These are phyloP conservation scores for Mycena floridula DNA, from an alignment of 768 basidiomycete species.

Conservation along the genomic window DNA sequence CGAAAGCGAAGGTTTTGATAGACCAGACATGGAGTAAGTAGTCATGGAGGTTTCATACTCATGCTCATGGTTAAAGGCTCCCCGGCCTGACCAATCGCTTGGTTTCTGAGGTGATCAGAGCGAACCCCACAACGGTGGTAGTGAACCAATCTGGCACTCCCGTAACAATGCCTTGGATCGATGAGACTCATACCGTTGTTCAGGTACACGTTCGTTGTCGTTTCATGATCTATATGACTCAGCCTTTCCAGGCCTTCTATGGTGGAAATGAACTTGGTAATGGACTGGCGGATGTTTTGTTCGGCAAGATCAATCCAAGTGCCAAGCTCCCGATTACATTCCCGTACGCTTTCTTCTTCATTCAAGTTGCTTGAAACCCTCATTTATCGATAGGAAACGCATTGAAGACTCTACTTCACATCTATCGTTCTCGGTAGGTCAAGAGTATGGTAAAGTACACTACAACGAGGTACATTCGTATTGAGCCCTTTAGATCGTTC, in stretches of 20 bases:
- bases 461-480: constrained; percentile 35
- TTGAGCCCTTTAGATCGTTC: constrained; percentile 12
- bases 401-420: constrained; percentile 49
- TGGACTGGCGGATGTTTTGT: constrained; percentile 53
- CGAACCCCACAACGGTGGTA: constrained; percentile 48
- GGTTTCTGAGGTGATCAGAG: constrained; percentile 38
- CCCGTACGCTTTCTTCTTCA: constrained; percentile 30
- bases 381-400: constrained; percentile 27
- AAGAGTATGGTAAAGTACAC: constrained; percentile 36
- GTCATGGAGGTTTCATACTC: background rate
- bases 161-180: constrained; percentile 51
- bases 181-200: constrained; percentile 21
- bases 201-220: too few species aligned
- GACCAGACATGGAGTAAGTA: constrained; percentile 36
- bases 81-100: constrained; percentile 47
- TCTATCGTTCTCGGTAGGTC: constrained; percentile 35
- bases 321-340: constrained; percentile 53
- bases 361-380: background rate
- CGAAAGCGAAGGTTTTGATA: constrained; percentile 60
- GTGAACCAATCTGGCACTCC: constrained; percentile 53
- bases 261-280: constrained; percentile 52
- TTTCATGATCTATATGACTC: too few species aligned
- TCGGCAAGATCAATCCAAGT: constrained; percentile 54
- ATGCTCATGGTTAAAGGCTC: constrained; percentile 22
- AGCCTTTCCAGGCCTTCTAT: constrained; percentile 43